Evolutionary conservation across 202 grass and related monocot genomes (phyloP).

Genomic region (Hordeum pubiflorum): DNA sequence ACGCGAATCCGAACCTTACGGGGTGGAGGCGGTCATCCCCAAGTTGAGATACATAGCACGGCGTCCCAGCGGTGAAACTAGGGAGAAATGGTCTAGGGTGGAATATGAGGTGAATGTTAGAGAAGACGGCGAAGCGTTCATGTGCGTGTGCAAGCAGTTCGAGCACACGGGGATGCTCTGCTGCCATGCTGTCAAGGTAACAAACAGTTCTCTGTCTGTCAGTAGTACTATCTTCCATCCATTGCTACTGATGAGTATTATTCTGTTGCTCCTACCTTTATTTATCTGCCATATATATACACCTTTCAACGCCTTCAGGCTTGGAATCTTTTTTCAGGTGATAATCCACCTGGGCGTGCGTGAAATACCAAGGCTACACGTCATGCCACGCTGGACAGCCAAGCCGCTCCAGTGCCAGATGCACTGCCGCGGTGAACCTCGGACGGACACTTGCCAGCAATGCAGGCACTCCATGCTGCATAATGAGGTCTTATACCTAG

Average conservation of each 20-base stretch:
- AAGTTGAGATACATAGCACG: background rate
- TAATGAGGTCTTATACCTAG: background rate
- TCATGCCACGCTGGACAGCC: background rate
- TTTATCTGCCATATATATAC: background rate
- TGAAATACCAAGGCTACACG: background rate
- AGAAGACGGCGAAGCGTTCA: background rate
- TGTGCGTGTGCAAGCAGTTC: background rate
- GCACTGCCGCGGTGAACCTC: background rate
- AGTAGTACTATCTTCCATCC: background rate
- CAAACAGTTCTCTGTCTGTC: background rate
- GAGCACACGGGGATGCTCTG: slow-evolving; percentile 3
- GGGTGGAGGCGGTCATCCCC: background rate
- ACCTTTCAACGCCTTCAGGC: background rate
- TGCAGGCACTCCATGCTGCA: background rate
- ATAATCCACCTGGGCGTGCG: background rate
- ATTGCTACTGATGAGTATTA: background rate
- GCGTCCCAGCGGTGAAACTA: background rate
- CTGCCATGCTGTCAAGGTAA: background rate
- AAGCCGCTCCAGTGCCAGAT: background rate
- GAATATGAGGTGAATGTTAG: slow-evolving; percentile 7
- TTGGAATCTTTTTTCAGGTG: background rate
- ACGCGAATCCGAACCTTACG: background rate
- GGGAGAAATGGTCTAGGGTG: background rate
- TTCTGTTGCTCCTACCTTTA: background rate
- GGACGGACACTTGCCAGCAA: background rate